Percentiles rank a stretch among this genome's conserved stretches.
Conservation (phyloP, 1,139 yeast genomes). For the Kodamaea anthophila region DNA sequence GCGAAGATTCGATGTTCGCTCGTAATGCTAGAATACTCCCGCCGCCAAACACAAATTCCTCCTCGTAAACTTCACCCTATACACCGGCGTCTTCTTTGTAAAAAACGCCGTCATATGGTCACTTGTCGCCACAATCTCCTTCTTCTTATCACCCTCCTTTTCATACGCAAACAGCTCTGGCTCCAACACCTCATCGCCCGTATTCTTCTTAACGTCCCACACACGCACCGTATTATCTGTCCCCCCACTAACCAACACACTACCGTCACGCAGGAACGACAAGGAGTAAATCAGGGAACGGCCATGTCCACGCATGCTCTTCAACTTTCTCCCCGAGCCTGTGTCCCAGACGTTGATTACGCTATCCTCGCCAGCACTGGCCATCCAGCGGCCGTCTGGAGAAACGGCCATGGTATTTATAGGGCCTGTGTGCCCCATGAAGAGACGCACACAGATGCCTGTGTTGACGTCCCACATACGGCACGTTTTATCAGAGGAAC, state of each 20-base stretch:
- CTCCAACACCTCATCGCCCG: constrained; percentile 72
- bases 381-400: constrained; percentile 96
- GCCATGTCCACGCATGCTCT: constrained; percentile 88
- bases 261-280: constrained; percentile 81
- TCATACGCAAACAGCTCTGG: constrained; percentile 61
- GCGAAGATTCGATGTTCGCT: too few species aligned
- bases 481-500: constrained; percentile 91
- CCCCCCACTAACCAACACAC: constrained; percentile 85
- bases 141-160: constrained; percentile 29
- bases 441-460: constrained; percentile 89
- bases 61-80: constrained; percentile 86
- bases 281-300: constrained; percentile 79
- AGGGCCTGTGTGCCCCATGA: constrained; percentile 89
- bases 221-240: constrained; percentile 91
- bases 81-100: constrained; percentile 91
- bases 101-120: constrained; percentile 93
- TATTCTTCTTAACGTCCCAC: constrained; percentile 89
- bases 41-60: constrained; percentile 89
- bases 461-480: constrained; percentile 96
- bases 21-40: constrained; percentile 86
- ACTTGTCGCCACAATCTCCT: constrained; percentile 71
- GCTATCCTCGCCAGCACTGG: constrained; percentile 93
- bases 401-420: constrained; percentile 81
- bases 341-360: constrained; percentile 90
- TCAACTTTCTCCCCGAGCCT: constrained; percentile 82